Base-by-base conservation (phyloP, 2,329 filamentous ascomycete genomes). In the Fusarium coffeatum region DNA sequence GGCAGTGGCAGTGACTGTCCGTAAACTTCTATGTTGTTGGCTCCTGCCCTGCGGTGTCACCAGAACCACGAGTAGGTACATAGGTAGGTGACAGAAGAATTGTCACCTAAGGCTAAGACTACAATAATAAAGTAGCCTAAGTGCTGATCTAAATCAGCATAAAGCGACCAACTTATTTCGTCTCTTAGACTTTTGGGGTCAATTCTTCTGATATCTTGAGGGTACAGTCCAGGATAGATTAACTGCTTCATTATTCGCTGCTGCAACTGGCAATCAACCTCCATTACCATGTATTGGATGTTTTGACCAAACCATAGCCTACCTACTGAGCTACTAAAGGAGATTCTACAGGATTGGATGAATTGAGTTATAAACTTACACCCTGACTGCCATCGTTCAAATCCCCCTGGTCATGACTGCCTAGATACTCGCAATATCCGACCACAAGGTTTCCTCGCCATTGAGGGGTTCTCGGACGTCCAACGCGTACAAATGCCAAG, bases 41-140 rank as follows among this genome's bases (percentile, higher is more conserved):
- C 16, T 32, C 30, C 28, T 45, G 56, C 40, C 40, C n/a, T n/a
- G 23, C 16, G 49, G 56, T 55, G 56, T 46, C 20, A 45, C 56
- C 16, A n/a, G 10, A 54, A 34, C 6, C 12, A 32, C 48, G 40
- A 51, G 40, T n/a, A 25, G 20, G 18, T 37, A n/a, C 34, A 37
- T 5, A 23, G 23, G 23, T 23, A 23, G 23, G 23, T 23, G 23
- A 23, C 23, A 23, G 23, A 23, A 23, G 6, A 30, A 30, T 30
- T 30, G 12, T 30, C 12, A 30, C 12, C 28, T 30, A 13, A 30
- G 6, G 28, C 28, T 30, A 13, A 30, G 28, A 6, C 28, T 30
- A 30, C 7, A 13, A 30, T 30, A 30, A 13, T 30, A 30, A 13
- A 30, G 28, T 30, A 30, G 28, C 28, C 12, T 13, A 7, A 30